Evolutionary conservation across 805 yeast species (phyloP).

Genomic region (Saccharomyces mikatae): DNA sequence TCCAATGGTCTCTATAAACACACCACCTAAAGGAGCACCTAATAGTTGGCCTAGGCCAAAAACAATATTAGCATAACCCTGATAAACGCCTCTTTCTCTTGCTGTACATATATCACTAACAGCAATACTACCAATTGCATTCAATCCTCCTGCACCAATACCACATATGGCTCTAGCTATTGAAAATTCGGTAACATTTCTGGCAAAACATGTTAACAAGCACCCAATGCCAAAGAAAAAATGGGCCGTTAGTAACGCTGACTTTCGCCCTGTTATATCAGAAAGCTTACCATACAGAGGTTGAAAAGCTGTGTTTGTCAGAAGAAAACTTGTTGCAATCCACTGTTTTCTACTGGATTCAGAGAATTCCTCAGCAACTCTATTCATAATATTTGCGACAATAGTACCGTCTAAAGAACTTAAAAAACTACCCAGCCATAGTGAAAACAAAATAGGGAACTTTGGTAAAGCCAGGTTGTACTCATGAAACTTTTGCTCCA

Average conservation of each 20-base stretch:
- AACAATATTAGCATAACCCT: conserved; percentile 72
- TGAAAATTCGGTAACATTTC: conserved; percentile 32
- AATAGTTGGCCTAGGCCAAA: conserved; percentile 67
- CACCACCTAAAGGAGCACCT: conserved; percentile 62
- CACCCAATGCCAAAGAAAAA: conserved; percentile 41
- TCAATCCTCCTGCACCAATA: conserved; percentile 86
- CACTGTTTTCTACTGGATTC: conserved; percentile 46
- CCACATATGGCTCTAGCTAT: conserved; percentile 70
- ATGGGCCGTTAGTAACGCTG: conserved; percentile 36
- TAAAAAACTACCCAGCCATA: conserved; percentile 42
- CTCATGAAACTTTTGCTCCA: conserved; percentile 22
- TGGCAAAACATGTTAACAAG: conserved; percentile 34
- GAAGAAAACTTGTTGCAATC: conserved; percentile 57
- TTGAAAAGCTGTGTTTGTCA: conserved; percentile 61
- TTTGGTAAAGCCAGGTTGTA: conserved; percentile 25
- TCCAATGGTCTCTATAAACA: conserved; percentile 48
- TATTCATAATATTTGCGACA: conserved; percentile 42
- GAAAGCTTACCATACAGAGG: conserved; percentile 56
- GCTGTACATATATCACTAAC: conserved; percentile 70
- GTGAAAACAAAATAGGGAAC: conserved; percentile 29
- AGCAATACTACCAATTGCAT: conserved; percentile 65
- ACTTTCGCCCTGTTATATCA: conserved; percentile 47
- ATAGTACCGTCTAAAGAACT: conserved; percentile 41
- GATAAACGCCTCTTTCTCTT: conserved; percentile 70
- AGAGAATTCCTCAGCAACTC: conserved; percentile 41